Percentiles rank a stretch among this genome's conserved stretches.
Conservation (phyloP, 768 basidiomycete genomes). For the Suillus paluster region DNA sequence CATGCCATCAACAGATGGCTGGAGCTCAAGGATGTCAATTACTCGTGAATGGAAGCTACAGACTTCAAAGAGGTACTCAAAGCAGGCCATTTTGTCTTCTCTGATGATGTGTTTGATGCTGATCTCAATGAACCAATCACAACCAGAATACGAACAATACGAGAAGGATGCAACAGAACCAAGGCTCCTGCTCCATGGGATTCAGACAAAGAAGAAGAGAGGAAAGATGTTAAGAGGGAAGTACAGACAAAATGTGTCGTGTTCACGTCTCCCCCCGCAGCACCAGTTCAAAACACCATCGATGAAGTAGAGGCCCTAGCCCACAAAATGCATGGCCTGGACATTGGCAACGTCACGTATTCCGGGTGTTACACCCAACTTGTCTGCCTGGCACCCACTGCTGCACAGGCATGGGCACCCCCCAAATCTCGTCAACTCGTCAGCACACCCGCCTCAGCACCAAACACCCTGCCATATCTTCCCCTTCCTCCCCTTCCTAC, state of each 20-base stretch:
- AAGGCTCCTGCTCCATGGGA: background rate
- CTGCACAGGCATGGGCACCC: constrained; percentile 2
- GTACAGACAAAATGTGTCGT: background rate
- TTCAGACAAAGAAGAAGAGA: background rate
- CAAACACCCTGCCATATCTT: background rate
- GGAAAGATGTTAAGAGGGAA: background rate
- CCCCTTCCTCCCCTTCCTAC: background rate
- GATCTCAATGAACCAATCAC: background rate
- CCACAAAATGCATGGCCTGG: background rate
- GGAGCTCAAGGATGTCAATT: too few species aligned
- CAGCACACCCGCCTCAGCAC: too few species aligned
- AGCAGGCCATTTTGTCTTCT: too few species aligned
- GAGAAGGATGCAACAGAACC: too few species aligned
- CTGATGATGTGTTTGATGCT: too few species aligned
- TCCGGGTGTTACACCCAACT: background rate
- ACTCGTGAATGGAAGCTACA: too few species aligned
- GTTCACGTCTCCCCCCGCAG: background rate
- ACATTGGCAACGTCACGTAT: constrained; percentile 3
- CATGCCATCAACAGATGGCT: too few species aligned
- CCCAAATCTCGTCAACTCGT: background rate
- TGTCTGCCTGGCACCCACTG: constrained; percentile 1
- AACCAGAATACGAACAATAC: too few species aligned
- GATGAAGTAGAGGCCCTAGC: constrained; percentile 7
- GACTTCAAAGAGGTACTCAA: too few species aligned
- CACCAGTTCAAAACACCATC: background rate